Evolutionary conservation across 352 stramenopile species (phyloP).

Genomic region (Pythium sp.): DNA sequence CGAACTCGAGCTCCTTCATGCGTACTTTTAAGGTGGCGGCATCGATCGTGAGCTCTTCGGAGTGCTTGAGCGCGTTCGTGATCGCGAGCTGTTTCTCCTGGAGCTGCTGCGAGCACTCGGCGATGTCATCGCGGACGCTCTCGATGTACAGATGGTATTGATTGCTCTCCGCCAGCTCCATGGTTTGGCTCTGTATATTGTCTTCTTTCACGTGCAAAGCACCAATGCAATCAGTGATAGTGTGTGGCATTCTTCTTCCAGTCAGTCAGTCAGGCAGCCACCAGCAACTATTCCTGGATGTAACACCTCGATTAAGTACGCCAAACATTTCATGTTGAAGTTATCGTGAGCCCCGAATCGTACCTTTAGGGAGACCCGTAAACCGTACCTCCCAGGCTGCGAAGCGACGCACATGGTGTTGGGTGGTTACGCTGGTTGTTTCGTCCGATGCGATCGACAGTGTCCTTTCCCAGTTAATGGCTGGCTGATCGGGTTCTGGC

Average conservation of each 20-base stretch:
- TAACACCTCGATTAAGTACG: background rate
- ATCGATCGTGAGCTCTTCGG: constrained; percentile 56
- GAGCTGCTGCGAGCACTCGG: constrained; percentile 33
- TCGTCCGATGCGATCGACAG: background rate
- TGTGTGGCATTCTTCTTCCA: background rate
- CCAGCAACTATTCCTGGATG: background rate
- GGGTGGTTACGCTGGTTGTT: background rate
- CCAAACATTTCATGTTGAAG: background rate
- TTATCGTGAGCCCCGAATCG: background rate
- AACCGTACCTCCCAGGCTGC: background rate
- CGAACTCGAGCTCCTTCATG: constrained; percentile 56
- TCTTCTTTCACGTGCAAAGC: background rate
- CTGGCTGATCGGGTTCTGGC: background rate
- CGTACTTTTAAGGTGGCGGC: constrained; percentile 44
- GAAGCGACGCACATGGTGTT: background rate
- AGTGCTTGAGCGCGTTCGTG: constrained; percentile 27
- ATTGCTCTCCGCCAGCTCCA: constrained; percentile 29
- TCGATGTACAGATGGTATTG: constrained; percentile 41
- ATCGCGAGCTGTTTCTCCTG: constrained; percentile 39
- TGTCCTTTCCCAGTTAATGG: constrained; percentile 2
- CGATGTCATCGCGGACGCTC: constrained; percentile 34
- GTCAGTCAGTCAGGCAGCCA: background rate
- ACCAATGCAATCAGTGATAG: background rate
- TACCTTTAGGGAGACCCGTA: background rate
- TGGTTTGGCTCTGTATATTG: constrained; percentile 4